Evolutionary conservation across 1,284 basidiomycete genomes (phyloP).

Genomic region (Vanrija pseudolonga): DNA sequence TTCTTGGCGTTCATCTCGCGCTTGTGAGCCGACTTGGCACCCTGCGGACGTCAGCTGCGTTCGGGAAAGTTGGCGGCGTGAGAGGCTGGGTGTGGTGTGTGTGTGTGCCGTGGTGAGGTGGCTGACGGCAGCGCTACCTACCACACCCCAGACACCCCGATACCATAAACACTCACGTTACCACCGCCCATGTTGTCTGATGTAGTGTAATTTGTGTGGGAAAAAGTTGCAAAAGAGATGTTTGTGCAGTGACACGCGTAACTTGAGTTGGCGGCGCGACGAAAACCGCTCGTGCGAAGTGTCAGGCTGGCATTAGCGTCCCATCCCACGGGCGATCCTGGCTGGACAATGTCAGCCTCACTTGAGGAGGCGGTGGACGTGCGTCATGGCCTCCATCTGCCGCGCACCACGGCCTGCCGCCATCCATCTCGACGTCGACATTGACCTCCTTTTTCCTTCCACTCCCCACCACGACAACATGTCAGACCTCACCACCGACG

Average conservation of each 20-base stretch:
- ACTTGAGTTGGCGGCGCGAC: background rate
- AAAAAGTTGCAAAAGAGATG: background rate
- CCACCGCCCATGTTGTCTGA: conserved; percentile 35
- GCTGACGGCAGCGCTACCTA: background rate
- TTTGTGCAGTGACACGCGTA: background rate
- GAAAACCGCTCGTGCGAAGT: background rate
- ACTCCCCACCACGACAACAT: conserved; percentile 18
- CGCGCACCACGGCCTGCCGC: background rate
- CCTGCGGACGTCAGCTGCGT: conserved; percentile 27
- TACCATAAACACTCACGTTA: conserved; percentile 32
- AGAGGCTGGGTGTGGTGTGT: background rate
- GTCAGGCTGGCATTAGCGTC: background rate
- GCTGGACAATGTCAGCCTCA: conserved; percentile 1
- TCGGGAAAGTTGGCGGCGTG: background rate
- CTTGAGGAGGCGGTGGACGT: background rate
- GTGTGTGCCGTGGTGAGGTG: background rate
- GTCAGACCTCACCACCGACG: conserved; percentile 34
- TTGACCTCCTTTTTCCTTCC: too few species aligned
- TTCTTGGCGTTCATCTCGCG: conserved; percentile 36
- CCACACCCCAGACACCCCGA: background rate
- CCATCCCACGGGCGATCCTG: too few species aligned
- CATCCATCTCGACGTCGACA: background rate
- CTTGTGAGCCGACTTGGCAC: conserved; percentile 44
- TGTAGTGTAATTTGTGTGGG: background rate
- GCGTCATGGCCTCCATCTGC: background rate